Evolutionary conservation across 169 alveolate genomes (phyloP).

Genomic region (Neospora caninum): DNA sequence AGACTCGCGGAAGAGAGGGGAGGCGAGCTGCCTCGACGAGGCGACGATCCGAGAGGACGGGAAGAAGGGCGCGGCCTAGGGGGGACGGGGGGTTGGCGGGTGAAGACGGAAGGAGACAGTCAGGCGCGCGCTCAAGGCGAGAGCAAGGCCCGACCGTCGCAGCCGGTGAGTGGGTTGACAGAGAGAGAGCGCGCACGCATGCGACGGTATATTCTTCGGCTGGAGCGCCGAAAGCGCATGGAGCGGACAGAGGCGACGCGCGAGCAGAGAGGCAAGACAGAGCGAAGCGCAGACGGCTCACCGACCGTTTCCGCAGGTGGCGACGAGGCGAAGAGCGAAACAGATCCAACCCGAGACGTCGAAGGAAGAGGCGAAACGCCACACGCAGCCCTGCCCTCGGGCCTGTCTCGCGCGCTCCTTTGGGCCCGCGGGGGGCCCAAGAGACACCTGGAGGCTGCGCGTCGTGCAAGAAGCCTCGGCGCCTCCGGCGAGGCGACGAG

Average conservation of each 20-base stretch:
- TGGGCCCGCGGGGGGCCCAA: too few relatives aligned
- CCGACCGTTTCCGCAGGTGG: too few relatives aligned
- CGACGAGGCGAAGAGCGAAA: too few relatives aligned
- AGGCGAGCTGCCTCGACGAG: neutral
- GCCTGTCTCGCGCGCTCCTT: too few relatives aligned
- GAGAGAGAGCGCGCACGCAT: neutral
- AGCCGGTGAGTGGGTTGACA: neutral
- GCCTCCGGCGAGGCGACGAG: neutral
- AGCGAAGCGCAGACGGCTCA: too few relatives aligned
- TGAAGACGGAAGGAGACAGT: neutral
- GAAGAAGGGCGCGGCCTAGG: neutral
- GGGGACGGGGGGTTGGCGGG: too few relatives aligned
- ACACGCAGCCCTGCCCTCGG: too few relatives aligned
- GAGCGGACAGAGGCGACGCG: neutral
- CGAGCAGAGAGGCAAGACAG: too few relatives aligned
- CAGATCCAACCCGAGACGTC: too few relatives aligned
- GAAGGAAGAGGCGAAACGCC: too few relatives aligned
- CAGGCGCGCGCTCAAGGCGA: neutral
- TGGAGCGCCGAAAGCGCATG: neutral
- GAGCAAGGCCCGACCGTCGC: neutral
- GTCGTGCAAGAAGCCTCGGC: neutral
- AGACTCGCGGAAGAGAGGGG: too few relatives aligned
- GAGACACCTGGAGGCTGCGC: too few relatives aligned
- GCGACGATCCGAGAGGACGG: neutral
- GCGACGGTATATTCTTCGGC: neutral